phyloP scores from a whole-genome alignment of 208 protist genomes.

The Wallacemonas sp. region DNA sequence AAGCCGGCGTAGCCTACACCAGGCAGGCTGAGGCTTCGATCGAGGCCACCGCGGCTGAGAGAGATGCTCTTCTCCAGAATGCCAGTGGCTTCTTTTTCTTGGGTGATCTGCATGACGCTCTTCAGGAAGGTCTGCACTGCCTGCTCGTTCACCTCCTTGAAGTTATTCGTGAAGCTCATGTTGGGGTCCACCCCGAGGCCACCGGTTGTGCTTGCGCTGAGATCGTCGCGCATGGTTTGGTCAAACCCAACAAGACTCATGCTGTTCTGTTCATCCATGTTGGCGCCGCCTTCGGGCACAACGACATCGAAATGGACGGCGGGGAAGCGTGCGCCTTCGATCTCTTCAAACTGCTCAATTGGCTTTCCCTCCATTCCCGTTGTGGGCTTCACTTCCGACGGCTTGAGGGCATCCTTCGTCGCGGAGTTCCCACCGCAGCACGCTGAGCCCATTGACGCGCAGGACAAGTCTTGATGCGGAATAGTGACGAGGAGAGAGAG shows the following conservation, averaged over 20 bases:
- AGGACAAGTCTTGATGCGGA: too few relatives aligned
- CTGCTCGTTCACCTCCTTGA: slow-evolving; percentile 46
- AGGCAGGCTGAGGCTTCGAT: not conserved
- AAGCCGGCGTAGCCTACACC: slow-evolving; percentile 8
- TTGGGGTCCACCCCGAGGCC: slow-evolving; percentile 27
- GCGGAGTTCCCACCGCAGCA: slow-evolving; percentile 1
- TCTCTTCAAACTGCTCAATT: slow-evolving; percentile 15
- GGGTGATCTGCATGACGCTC: slow-evolving; percentile 34
- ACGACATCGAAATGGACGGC: slow-evolving; percentile 59
- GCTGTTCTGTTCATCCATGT: slow-evolving; percentile 5
- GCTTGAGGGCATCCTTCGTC: not conserved
- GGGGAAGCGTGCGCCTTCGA: slow-evolving; percentile 8
- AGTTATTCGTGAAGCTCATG: slow-evolving; percentile 78
- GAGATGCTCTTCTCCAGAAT: slow-evolving; percentile 54
- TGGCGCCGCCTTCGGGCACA: slow-evolving; percentile 22
- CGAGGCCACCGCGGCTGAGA: not conserved
- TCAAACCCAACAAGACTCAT: slow-evolving; percentile 32
- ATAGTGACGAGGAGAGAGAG: too few relatives aligned
- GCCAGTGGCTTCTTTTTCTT: slow-evolving; percentile 19
- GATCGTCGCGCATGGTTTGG: slow-evolving; percentile 50
- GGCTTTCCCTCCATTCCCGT: slow-evolving; percentile 7
- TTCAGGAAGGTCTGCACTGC: slow-evolving; percentile 54
- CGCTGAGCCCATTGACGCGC: slow-evolving; percentile 5
- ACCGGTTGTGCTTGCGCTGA: slow-evolving; percentile 13
- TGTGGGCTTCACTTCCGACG: slow-evolving; percentile 1